phyloP scores from a whole-genome alignment of 768 basidiomycete species.

The Leccinum sublutescens region DNA sequence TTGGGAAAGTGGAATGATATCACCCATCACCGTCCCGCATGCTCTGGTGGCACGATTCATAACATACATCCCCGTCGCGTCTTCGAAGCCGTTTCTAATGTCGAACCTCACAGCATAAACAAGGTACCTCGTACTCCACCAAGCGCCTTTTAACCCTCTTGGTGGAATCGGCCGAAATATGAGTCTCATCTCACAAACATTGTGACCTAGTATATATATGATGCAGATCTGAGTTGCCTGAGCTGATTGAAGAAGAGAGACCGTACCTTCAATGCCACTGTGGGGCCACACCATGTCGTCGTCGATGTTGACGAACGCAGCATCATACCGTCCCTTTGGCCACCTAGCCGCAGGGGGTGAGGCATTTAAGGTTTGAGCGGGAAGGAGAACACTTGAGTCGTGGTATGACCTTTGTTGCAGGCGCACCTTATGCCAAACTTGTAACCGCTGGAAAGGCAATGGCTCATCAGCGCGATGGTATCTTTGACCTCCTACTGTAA shows the following conservation, averaged over 20 bases:
- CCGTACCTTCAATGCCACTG: slow-evolving; percentile 10
- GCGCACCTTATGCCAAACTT: slow-evolving; percentile 24
- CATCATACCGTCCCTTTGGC: slow-evolving; percentile 23
- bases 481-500: background rate
- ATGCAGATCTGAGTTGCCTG: too few species aligned
- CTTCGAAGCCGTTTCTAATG: too few species aligned
- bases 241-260: background rate
- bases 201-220: slow-evolving; percentile 6
- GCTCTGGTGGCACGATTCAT: slow-evolving; percentile 18
- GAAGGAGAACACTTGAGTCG: background rate
- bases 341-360: slow-evolving; percentile 17
- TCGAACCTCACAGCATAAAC: too few species aligned
- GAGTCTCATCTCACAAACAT: background rate
- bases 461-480: background rate
- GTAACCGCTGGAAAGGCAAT: slow-evolving; percentile 27
- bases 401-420: slow-evolving; percentile 19
- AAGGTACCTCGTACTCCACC: too few species aligned
- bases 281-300: slow-evolving; percentile 17
- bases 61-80: too few species aligned
- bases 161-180: too few species aligned
- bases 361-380: slow-evolving; percentile 18
- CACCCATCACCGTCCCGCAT: slow-evolving; percentile 18
- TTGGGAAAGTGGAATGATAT: slow-evolving; percentile 27
- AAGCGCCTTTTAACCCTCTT: too few species aligned
- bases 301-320: slow-evolving; percentile 3